Evolutionary conservation across 176 grass and related monocot genomes (phyloP).

Genomic region (sorghum (Sorghum bicolor)): Sorghum_bicolor_NCBIv3 NC_012873.2:52532501-52533000

Average conservation of each 20-base stretch:
- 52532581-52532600: constrained; percentile 69
- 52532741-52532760: constrained; percentile 83
- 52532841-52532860: constrained; percentile 83
- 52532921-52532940: constrained; percentile 3
- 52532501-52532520: constrained; percentile 75
- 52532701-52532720: constrained; percentile 81
- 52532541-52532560: constrained; percentile 85
- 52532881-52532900: constrained; percentile 33
- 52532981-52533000: constrained; percentile 4
- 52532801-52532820: constrained; percentile 68
- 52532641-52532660: constrained; percentile 83
- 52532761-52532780: constrained; percentile 63
- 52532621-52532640: constrained; percentile 79
- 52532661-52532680: constrained; percentile 79
- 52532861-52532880: constrained; percentile 77
- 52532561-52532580: constrained; percentile 81
- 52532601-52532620: constrained; percentile 84
- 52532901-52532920: constrained; percentile 10
- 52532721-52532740: constrained; percentile 84
- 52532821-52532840: constrained; percentile 70
- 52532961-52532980: background rate
- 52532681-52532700: constrained; percentile 83
- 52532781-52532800: constrained; percentile 63
- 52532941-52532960: background rate
- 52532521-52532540: constrained; percentile 71